Evolutionary conservation across 805 yeast genomes (phyloP).

Genomic region (Spathaspora sp.): DNA sequence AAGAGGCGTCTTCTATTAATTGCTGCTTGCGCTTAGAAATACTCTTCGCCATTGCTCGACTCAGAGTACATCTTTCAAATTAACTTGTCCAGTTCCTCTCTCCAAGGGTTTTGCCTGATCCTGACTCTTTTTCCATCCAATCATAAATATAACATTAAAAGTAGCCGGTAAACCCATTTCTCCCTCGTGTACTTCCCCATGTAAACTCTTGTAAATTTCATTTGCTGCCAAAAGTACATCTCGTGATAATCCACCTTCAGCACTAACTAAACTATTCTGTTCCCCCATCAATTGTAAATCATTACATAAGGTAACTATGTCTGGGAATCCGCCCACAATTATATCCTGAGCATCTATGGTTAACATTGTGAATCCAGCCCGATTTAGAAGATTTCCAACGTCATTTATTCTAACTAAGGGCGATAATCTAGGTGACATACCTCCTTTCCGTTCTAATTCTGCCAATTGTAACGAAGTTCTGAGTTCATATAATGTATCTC

Average conservation of each 20-base stretch:
- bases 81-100: slow-evolving; percentile 69
- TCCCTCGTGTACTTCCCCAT: slow-evolving; percentile 57
- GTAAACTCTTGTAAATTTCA: slow-evolving; percentile 67
- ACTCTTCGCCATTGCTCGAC: too few species aligned
- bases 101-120: slow-evolving; percentile 68
- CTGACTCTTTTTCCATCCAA: slow-evolving; percentile 81
- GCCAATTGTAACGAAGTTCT: slow-evolving; percentile 79
- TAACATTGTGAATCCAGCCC: slow-evolving; percentile 74
- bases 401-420: slow-evolving; percentile 79
- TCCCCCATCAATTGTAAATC: slow-evolving; percentile 85
- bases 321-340: slow-evolving; percentile 72
- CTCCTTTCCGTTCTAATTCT: slow-evolving; percentile 75
- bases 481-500: slow-evolving; percentile 80
- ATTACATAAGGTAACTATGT: slow-evolving; percentile 58
- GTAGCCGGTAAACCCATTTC: slow-evolving; percentile 67
- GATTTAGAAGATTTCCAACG: slow-evolving; percentile 66
- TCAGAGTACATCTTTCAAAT: slow-evolving; percentile 57
- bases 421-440: slow-evolving; percentile 75
- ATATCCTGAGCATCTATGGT: slow-evolving; percentile 85
- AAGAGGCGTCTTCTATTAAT: too few species aligned
- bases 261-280: slow-evolving; percentile 59
- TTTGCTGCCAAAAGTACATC: slow-evolving; percentile 74
- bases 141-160: slow-evolving; percentile 73
- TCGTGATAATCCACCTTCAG: slow-evolving; percentile 41
- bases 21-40: too few species aligned